A percentile compares a stretch with the other conserved stretches of the same genome.
Conservation (phyloP, 257 asterid species). For the Datura wrightii region DNA sequence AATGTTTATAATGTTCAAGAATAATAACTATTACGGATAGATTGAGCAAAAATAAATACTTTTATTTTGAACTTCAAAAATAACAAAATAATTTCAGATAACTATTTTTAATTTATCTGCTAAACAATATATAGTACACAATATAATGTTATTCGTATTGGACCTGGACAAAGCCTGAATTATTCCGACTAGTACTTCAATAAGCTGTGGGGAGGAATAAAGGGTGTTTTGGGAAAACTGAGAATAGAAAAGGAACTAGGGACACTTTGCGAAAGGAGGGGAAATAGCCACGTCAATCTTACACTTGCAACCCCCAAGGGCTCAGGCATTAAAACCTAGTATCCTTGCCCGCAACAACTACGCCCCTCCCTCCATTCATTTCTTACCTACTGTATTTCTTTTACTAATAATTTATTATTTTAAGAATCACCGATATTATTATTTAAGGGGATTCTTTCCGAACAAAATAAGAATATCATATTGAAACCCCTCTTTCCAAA, state of each 20-base stretch:
- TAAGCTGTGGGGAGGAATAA: not conserved
- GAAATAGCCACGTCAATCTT: constrained; percentile 28
- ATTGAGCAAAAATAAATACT: too few relatives aligned
- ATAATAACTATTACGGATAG: too few relatives aligned
- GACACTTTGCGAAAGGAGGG: not conserved
- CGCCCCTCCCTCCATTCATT: constrained; percentile 22
- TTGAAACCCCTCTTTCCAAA: too few relatives aligned
- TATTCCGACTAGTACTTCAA: too few relatives aligned
- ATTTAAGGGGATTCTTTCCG: not conserved
- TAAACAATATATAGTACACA: too few relatives aligned
- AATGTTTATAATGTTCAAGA: too few relatives aligned
- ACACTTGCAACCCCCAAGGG: not conserved
- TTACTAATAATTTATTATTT: not conserved
- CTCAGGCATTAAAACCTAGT: constrained; percentile 63
- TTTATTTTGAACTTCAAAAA: too few relatives aligned
- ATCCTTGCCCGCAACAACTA: constrained; percentile 71
- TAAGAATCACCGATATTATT: not conserved
- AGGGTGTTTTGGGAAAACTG: not conserved
- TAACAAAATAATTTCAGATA: too few relatives aligned
- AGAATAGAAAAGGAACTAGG: not conserved
- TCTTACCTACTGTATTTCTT: not conserved
- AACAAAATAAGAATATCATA: not conserved
- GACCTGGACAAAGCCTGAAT: too few relatives aligned
- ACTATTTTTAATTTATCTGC: too few relatives aligned
- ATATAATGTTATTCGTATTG: too few relatives aligned